Conservation (phyloP, 78 protist genomes). For the Creolimax fragrantissima region DNA sequence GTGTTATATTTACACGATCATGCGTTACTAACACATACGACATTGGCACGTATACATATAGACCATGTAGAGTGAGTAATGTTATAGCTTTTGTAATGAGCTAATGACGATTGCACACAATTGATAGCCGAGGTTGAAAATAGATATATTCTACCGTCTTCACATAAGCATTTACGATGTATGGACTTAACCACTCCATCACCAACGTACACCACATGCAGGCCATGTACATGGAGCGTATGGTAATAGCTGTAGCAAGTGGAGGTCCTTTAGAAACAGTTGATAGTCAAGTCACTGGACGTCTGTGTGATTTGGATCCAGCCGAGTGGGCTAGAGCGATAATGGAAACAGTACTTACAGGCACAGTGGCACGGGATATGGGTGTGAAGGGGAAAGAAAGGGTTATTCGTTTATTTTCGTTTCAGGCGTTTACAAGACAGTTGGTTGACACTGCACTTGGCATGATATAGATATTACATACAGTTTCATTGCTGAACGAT, state of each 20-base stretch:
- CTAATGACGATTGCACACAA: too few species aligned
- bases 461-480: not conserved
- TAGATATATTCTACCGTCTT: too few species aligned
- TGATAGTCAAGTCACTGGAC: constrained; percentile 50
- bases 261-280: constrained; percentile 92
- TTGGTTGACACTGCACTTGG: not conserved
- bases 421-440: not conserved
- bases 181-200: too few species aligned
- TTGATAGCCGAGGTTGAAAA: too few species aligned
- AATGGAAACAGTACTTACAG: not conserved
- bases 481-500: not conserved
- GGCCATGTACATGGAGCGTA: constrained; percentile 51
- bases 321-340: not conserved
- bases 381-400: not conserved
- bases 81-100: too few species aligned
- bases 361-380: not conserved
- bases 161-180: too few species aligned
- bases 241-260: constrained; percentile 72
- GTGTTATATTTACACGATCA: too few species aligned
- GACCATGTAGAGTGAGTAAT: too few species aligned
- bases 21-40: too few species aligned
- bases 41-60: too few species aligned
- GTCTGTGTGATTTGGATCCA: constrained; percentile 28
- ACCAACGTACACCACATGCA: too few species aligned
- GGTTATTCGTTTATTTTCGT: not conserved